Evolutionary conservation across 1,139 yeast genomes (phyloP).

Genomic region (Blastobotrys malaysiensis): DNA sequence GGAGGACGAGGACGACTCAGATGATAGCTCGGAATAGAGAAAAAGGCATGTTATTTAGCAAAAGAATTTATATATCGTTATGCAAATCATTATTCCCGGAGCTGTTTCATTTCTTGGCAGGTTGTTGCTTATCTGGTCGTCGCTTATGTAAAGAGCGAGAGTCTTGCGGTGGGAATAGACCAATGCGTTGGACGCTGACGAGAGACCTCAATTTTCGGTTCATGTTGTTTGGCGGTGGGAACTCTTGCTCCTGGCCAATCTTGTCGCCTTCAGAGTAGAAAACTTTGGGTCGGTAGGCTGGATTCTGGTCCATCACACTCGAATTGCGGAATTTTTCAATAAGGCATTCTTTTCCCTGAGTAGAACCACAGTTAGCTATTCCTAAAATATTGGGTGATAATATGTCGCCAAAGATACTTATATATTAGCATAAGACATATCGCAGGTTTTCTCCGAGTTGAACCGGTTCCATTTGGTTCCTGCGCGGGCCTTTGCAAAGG

Average conservation of each 20-base stretch:
- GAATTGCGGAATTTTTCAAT: constrained; percentile 46
- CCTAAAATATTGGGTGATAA: constrained; percentile 2
- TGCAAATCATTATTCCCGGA: constrained; percentile 11
- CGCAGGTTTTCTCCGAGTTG: constrained; percentile 46
- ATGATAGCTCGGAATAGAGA: not conserved
- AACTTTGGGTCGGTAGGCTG: constrained; percentile 40
- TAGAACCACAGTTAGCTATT: constrained; percentile 17
- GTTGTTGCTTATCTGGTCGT: not conserved
- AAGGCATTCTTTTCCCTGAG: constrained; percentile 42
- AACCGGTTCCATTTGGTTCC: constrained; percentile 45
- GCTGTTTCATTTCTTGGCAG: not conserved
- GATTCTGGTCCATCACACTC: constrained; percentile 44
- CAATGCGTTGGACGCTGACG: constrained; percentile 33
- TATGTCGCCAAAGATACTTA: constrained; percentile 17
- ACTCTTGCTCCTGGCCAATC: constrained; percentile 36
- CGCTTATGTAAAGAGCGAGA: constrained; percentile 2
- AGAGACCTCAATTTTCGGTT: constrained; percentile 34
- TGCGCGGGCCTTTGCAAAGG: constrained; percentile 41
- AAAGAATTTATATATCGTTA: constrained; percentile 8
- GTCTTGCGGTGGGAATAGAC: constrained; percentile 19
- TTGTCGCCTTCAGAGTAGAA: constrained; percentile 38
- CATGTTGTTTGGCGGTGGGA: constrained; percentile 36
- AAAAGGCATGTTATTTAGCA: not conserved
- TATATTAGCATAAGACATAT: constrained; percentile 45
- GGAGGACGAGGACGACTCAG: constrained; percentile 2